Evolutionary conservation across 2,329 filamentous ascomycete species (phyloP).

Genomic region (Exophiala sp.): DNA sequence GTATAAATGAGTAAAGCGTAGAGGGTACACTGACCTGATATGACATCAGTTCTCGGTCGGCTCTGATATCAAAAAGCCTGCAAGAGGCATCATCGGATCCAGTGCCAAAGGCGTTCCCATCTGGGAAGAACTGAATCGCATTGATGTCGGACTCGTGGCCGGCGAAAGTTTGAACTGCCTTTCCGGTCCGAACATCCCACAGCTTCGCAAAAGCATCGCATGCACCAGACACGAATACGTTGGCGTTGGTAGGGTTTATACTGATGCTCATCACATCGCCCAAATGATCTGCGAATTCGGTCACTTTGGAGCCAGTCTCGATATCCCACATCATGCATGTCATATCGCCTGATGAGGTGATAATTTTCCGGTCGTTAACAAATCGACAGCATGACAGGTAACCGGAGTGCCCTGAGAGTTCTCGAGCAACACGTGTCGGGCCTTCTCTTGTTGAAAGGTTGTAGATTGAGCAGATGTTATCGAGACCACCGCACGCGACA

Average conservation of each 20-base stretch:
- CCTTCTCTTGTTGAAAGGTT: conserved; percentile 96
- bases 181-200: conserved; percentile 97
- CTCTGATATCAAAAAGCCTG: conserved; percentile 94
- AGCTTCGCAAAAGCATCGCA: conserved; percentile 98
- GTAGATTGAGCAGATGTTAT: conserved; percentile 99
- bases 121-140: conserved; percentile 98
- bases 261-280: conserved; percentile 99
- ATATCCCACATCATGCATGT: conserved; percentile 99
- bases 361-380: conserved; percentile 95
- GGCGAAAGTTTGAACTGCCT: conserved; percentile 97
- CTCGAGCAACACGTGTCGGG: conserved; percentile 91
- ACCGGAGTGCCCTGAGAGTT: conserved; percentile 93
- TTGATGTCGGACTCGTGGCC: conserved; percentile 99
- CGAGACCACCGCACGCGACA: conserved; percentile 94
- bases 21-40: conserved; percentile 55
- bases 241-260: conserved; percentile 98
- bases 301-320: conserved; percentile 93
- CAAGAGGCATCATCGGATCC: conserved; percentile 97
- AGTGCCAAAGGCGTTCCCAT: conserved; percentile 96
- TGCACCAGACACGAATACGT: conserved; percentile 98
- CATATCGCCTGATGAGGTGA: conserved; percentile 98
- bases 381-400: conserved; percentile 98
- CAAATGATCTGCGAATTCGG: conserved; percentile 96
- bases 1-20: neutral
- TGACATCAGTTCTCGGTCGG: conserved; percentile 73